Conservation (phyloP, 2,329 filamentous ascomycete species). For the Zalaria obscura region DNA sequence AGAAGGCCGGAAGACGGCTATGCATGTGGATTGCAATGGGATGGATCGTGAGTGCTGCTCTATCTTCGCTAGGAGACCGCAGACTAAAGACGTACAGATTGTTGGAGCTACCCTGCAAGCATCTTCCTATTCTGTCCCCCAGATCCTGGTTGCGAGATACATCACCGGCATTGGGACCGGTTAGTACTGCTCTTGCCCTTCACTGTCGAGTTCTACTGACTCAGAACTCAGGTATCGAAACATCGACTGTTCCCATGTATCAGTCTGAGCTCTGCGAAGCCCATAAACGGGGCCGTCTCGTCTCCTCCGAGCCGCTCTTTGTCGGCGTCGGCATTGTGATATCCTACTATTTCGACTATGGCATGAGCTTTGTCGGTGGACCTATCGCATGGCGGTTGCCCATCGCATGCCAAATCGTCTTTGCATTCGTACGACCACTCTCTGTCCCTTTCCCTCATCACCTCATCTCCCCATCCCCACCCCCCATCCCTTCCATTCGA, state of each 20-base stretch:
- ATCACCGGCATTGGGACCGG: conserved; percentile 35
- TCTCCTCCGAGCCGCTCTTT: conserved; percentile 19
- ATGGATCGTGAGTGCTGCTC: conserved; percentile 19
- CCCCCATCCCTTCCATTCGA: too few species aligned
- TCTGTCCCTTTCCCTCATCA: too few species aligned
- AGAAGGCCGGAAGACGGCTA: conserved; percentile 20
- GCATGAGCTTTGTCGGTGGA: conserved; percentile 25
- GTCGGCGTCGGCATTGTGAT: conserved; percentile 20
- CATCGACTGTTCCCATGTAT: conserved; percentile 30
- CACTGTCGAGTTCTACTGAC: too few species aligned
- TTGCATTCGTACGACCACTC: conserved; percentile 15
- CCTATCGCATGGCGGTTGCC: conserved; percentile 32
- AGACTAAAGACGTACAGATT: conserved; percentile 10
- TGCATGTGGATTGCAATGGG: conserved; percentile 29
- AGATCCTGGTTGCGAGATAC: conserved; percentile 32
- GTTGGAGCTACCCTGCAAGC: conserved; percentile 32
- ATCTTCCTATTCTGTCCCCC: conserved; percentile 26
- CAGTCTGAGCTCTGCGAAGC: conserved; percentile 20
- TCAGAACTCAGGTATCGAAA: conserved; percentile 14
- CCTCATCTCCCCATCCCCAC: too few species aligned
- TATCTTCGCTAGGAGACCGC: not conserved
- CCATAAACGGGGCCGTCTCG: conserved; percentile 17
- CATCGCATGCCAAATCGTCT: conserved; percentile 31
- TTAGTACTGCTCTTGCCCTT: too few species aligned
- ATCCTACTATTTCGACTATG: conserved; percentile 20